Conservation (phyloP, 2,329 filamentous ascomycete species). For the Colletotrichum karsti region DNA sequence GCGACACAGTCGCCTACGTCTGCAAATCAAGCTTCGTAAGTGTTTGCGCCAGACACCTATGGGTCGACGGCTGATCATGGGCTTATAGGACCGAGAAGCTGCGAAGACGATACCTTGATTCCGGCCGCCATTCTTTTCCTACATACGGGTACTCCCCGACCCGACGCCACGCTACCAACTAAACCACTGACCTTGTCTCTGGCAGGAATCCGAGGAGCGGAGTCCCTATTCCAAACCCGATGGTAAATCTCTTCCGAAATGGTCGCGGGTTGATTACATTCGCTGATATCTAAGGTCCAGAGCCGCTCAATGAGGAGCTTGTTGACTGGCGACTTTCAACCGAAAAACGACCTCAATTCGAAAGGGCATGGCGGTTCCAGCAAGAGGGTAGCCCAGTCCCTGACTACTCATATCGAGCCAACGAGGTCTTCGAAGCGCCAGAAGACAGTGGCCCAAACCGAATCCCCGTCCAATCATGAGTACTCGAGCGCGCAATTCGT, state of each 20-base stretch:
- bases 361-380: background rate
- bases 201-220: conserved; percentile 21
- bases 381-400: conserved; percentile 4
- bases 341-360: background rate
- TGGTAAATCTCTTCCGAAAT: conserved; percentile 5
- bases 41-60: background rate
- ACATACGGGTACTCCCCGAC: conserved; percentile 13
- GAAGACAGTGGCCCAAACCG: background rate
- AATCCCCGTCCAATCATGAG: background rate
- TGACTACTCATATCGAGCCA: background rate
- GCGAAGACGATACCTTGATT: conserved; percentile 5
- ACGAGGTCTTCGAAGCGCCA: conserved; percentile 15
- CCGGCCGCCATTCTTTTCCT: conserved; percentile 10
- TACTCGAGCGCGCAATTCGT: background rate
- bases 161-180: background rate
- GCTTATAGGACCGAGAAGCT: background rate
- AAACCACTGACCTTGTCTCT: background rate
- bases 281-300: background rate
- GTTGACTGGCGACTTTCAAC: background rate
- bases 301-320: background rate
- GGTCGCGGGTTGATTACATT: too few species aligned
- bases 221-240: conserved; percentile 16
- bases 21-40: background rate
- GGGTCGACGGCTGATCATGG: background rate
- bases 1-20: background rate